phyloP scores from a whole-genome alignment of 257 asterid species.

The Perilla frutescens region DNA sequence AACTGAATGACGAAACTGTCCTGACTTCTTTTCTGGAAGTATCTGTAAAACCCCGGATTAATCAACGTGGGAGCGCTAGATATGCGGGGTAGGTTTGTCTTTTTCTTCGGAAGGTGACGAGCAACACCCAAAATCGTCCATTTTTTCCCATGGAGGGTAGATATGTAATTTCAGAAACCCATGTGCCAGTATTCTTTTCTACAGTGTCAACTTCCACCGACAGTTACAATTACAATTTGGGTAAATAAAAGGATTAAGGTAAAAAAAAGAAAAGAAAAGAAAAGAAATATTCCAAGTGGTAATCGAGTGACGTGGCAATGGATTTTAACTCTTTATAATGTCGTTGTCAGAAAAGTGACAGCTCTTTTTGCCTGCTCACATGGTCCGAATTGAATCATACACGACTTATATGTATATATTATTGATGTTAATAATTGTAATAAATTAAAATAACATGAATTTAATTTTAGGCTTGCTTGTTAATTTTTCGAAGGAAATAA shows the following conservation, averaged over 20 bases:
- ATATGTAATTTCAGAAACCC: slow-evolving; percentile 33
- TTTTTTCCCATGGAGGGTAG: slow-evolving; percentile 4
- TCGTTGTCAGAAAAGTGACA: slow-evolving; percentile 42
- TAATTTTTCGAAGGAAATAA: no score
- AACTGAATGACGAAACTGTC: slow-evolving; percentile 40
- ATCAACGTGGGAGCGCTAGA: slow-evolving; percentile 37
- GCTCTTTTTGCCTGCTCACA: slow-evolving; percentile 31
- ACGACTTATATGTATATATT: background rate
- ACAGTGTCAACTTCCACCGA: slow-evolving; percentile 39
- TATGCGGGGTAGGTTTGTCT: slow-evolving; percentile 50
- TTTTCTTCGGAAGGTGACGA: slow-evolving; percentile 30
- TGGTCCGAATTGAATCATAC: slow-evolving; percentile 23
- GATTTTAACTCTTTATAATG: slow-evolving; percentile 33
- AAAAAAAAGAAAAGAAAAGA: no score
- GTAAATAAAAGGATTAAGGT: no score
- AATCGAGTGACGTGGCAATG: slow-evolving; percentile 40
- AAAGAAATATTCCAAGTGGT: background rate
- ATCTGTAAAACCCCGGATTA: slow-evolving; percentile 35
- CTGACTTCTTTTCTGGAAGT: slow-evolving; percentile 17
- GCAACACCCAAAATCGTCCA: background rate
- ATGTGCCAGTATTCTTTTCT: slow-evolving; percentile 40
- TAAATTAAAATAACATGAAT: no score
- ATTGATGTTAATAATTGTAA: no score
- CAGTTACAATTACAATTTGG: slow-evolving; percentile 19
- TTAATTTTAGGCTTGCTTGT: no score